Conservation (phyloP, 495 filamentous ascomycete species). For the Talaromyces adpressus region DNA sequence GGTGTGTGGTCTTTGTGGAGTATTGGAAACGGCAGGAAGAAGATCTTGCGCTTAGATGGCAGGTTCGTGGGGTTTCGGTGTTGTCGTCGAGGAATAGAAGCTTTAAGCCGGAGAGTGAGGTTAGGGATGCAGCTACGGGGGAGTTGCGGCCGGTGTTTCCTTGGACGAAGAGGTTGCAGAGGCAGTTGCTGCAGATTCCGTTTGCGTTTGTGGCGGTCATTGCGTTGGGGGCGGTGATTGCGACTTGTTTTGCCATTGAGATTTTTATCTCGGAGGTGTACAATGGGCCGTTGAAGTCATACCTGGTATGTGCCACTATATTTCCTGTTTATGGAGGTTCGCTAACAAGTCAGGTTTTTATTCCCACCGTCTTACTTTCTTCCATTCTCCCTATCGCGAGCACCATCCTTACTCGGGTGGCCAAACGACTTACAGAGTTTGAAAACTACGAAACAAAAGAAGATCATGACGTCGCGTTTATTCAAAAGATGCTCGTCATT, state of each 20-base stretch:
- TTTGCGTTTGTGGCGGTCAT: conserved; percentile 70
- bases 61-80: conserved; percentile 76
- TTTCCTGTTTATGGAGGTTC: background rate
- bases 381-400: conserved; percentile 71
- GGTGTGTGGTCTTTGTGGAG: conserved; percentile 88
- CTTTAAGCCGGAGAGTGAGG: conserved; percentile 70
- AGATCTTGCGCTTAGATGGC: conserved; percentile 87
- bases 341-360: conserved; percentile 46
- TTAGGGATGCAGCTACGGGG: conserved; percentile 75
- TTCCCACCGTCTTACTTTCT: conserved; percentile 83
- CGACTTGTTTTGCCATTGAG: conserved; percentile 86
- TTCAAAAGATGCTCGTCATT: conserved; percentile 86
- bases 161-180: conserved; percentile 63
- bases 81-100: conserved; percentile 70
- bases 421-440: conserved; percentile 70
- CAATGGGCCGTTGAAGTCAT: conserved; percentile 76
- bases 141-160: conserved; percentile 76
- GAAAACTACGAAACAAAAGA: conserved; percentile 90
- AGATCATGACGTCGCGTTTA: conserved; percentile 71
- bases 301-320: conserved; percentile 55
- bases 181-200: conserved; percentile 80
- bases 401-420: conserved; percentile 66
- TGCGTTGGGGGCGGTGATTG: conserved; percentile 73
- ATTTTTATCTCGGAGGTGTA: conserved; percentile 95
- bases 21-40: conserved; percentile 95